Evolutionary conservation across 73 alveolate species (phyloP), one percentile per base, ranked within the genome.

Genomic region (Paramecium tetraurelia): DNA sequence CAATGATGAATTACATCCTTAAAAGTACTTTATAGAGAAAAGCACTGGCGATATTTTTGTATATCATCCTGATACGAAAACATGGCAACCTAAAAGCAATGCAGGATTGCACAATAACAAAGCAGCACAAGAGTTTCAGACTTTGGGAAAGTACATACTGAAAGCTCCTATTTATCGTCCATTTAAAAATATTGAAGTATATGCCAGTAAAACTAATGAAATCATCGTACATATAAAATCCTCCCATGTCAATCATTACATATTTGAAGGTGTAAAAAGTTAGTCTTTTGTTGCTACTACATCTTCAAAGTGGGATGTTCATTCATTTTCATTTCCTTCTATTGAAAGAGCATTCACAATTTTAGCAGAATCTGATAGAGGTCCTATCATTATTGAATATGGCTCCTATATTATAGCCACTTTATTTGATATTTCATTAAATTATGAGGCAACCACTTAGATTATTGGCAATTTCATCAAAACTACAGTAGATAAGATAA

Each of bases 81-180:
- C 70, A 44, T 80, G 90, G 90, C 12, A 80, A 44, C 90, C 90
- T 9, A 80, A 35, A 80, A 41, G 76, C 16, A 80, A 80, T 80
- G 90, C 90, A 11, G 90, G 90, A 18, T 31, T 80, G 10, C 90
- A 80, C 21, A 80, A 80, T 44, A 80, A 41, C 10, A 80, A 80
- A 21, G 90, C 90, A n/a, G 90, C 90, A 11, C n/a, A 80, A 80
- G 90, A 80, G 31, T 80, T 80, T 80, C 24, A 80, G 46, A 80
- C 70, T 5, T 46, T 80, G 46, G 90, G 90, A 21, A 80, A 80
- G 35, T 80, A 80, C 75, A 48, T 80, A 4, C 14, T 80, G 3
- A 80, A 80, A 48, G 90, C 90, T 9, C 90, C 90, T 43, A 20
- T 80, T 44, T 80, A 80, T 24, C 48, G 90, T 40, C 90, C 90